A percentile compares a stretch with the other conserved stretches of the same genome.
phyloP scores from a whole-genome alignment of 1,284 basidiomycete species.

The Porodaedalea pini region DNA sequence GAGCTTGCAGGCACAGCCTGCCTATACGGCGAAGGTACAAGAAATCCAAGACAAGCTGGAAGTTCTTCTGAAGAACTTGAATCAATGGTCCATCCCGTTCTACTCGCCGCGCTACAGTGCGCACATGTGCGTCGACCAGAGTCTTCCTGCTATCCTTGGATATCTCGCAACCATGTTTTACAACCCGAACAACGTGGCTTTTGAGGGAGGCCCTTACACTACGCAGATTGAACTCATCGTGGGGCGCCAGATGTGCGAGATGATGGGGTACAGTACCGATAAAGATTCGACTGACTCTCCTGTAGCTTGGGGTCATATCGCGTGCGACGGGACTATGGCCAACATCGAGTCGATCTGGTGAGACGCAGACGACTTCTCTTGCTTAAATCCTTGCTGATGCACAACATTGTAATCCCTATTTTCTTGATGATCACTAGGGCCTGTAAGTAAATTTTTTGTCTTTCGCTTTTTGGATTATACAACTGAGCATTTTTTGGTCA shows the following conservation, averaged over 20 bases:
- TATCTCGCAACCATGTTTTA: slow-evolving; percentile 37
- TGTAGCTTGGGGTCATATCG: slow-evolving; percentile 43
- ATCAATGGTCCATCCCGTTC: slow-evolving; percentile 36
- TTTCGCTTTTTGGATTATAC: not conserved
- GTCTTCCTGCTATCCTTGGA: slow-evolving; percentile 38
- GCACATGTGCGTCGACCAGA: slow-evolving; percentile 40
- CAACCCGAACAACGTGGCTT: slow-evolving; percentile 45
- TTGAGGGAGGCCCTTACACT: slow-evolving; percentile 41
- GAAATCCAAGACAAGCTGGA: not conserved
- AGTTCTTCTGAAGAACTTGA: slow-evolving; percentile 19
- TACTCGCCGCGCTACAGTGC: slow-evolving; percentile 41
- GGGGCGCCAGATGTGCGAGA: slow-evolving; percentile 40
- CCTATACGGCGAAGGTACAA: not conserved
- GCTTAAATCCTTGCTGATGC: not conserved
- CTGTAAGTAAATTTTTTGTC: not conserved
- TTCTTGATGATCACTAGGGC: no score
- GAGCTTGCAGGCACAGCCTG: slow-evolving; percentile 20
- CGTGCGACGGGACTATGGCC: slow-evolving; percentile 42
- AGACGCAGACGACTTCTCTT: slow-evolving; percentile 18
- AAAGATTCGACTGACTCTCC: slow-evolving; percentile 16
- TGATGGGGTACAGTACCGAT: slow-evolving; percentile 37
- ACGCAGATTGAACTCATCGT: slow-evolving; percentile 39
- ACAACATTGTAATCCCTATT: no score
- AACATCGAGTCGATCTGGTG: slow-evolving; percentile 48
- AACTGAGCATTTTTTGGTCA: not conserved